Percentiles rank a stretch among this genome's conserved stretches.
Conservation (phyloP, 768 basidiomycete genomes). For the Leccinum disarticulatum region DNA sequence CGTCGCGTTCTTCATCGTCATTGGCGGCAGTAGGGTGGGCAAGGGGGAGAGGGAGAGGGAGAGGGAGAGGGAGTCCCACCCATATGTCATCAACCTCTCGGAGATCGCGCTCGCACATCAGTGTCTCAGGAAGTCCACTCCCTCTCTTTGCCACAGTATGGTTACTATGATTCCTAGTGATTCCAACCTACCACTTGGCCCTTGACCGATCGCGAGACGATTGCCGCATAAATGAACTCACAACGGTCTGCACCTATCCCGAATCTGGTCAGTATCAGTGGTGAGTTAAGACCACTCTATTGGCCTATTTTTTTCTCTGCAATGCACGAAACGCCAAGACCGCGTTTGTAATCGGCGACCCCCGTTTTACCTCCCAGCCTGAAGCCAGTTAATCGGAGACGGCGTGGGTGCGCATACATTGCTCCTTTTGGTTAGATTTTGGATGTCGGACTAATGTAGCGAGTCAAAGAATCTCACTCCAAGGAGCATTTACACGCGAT, state of each 20-base stretch:
- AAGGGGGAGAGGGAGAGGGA: no score
- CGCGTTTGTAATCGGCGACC: slow-evolving; percentile 4
- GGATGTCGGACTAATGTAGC: no score
- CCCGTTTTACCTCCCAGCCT: not conserved
- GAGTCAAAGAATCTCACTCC: not conserved
- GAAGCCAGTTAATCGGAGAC: not conserved
- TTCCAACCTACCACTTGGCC: not conserved
- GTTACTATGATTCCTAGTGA: not conserved
- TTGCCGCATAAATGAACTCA: not conserved
- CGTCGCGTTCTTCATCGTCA: no score
- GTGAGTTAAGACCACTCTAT: not conserved
- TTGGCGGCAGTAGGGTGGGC: no score
- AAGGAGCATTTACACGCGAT: not conserved
- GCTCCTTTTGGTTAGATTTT: not conserved
- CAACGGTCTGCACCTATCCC: not conserved
- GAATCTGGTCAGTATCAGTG: not conserved
- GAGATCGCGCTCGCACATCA: no score
- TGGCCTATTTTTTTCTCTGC: not conserved
- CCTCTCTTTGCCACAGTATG: no score
- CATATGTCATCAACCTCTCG: no score
- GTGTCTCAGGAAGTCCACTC: no score
- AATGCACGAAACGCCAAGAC: no score
- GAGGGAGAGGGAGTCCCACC: no score
- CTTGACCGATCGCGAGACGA: not conserved
- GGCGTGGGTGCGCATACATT: slow-evolving; percentile 1